phyloP scores from a whole-genome alignment of 306 rosid species.

The Sechiopsis laciniata region DNA sequence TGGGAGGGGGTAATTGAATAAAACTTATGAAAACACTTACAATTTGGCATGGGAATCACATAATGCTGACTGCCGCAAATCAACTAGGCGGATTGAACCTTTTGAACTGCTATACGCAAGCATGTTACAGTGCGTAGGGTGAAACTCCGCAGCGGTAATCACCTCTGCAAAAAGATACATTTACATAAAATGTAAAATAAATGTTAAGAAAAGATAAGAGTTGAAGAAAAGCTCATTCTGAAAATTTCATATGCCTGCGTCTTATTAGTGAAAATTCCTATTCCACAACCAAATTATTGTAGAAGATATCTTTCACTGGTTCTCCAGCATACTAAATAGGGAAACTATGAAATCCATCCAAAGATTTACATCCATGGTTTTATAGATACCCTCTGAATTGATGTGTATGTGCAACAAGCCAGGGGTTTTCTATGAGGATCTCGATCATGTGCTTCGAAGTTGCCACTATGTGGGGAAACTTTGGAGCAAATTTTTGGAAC shows the following conservation, averaged over 20 bases:
- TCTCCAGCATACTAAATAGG: neutral
- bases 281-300: constrained; percentile 7
- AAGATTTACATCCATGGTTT: constrained; percentile 2
- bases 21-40: constrained; percentile 41
- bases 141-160: constrained; percentile 97
- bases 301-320: neutral
- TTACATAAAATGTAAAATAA: constrained; percentile 17
- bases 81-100: constrained; percentile 94
- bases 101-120: constrained; percentile 97
- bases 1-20: neutral
- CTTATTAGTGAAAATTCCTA: neutral
- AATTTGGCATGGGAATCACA: constrained; percentile 93
- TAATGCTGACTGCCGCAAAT: constrained; percentile 95
- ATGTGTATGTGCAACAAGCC: neutral
- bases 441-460: neutral
- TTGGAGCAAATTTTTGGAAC: neutral
- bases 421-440: neutral
- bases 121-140: constrained; percentile 86
- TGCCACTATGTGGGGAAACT: neutral
- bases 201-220: constrained; percentile 20
- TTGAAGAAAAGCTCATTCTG: neutral
- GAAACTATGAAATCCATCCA: constrained; percentile 8
- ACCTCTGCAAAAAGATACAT: constrained; percentile 65
- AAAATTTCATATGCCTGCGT: neutral
- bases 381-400: neutral